Base-by-base conservation (phyloP, 2,329 filamentous ascomycete genomes). In the Pyricularia pennisetigena region DNA sequence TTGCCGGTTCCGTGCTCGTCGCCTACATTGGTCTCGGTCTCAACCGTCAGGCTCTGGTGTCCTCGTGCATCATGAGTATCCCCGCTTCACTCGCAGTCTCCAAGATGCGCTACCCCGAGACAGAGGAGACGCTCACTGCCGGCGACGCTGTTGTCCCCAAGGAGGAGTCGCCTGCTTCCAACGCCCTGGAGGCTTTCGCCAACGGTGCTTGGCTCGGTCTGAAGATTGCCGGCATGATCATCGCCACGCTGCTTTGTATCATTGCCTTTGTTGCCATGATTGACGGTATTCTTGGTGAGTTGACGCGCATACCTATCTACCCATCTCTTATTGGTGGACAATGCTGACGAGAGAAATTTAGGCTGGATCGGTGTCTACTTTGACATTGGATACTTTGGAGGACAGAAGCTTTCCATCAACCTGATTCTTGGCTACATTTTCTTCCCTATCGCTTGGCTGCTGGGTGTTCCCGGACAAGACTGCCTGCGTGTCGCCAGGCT, bases 41-140 rank as follows among this genome's bases (percentile, higher is more conserved):
- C 68, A 95, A 93, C 77, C 83, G 91, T 0, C 90, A 96, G 77
- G 93, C 92, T 3, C 83, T 97, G 64, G 90, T 97, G 30, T 97
- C 92, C 2, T 94, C 91, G 8, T 97, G 93, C 76, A 93, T 97
- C 77, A 97, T 97, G 94, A 94, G 90, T 73, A 97, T 97, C 71
- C 94, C 94, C 0, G 93, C 93, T 0, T 96, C 93, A 3, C 84
- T 97, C 16, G 93, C 93, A 66, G 89, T 95, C 70, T 94, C 91
- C 71, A 97, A 97, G 81, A 84, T 97, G 74, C 90, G 94, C 69
- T 97, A 90, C 77, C 94, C 94, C 2, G 94, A 97, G 80, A 90
- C 88, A 3, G 92, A 97, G 77, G 91, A 94, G 78, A 91, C 92
- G 0, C 82, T 97, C 49, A 97, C 93, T 0, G 90, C 91, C 4